These are phyloP conservation scores for Melanomma pulvis-pyrius DNA, from an alignment of 495 filamentous ascomycete genomes.

Conservation along the genomic window DNA sequence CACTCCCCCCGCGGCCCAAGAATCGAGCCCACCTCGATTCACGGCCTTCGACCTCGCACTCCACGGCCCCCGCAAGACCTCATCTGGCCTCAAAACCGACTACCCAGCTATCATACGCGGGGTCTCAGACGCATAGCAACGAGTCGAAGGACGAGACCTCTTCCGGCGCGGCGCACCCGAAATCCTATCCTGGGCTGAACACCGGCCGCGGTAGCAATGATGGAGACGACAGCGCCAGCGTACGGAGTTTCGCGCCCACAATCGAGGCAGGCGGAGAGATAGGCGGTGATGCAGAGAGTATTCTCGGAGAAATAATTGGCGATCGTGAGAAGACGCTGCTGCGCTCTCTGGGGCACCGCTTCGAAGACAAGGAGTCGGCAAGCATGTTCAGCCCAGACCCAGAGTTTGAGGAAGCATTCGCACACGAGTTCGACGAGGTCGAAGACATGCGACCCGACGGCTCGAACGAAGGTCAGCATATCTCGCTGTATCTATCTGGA, in stretches of 20 bases:
- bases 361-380: slow-evolving; percentile 63
- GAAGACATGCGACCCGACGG: slow-evolving; percentile 63
- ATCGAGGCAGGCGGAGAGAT: slow-evolving; percentile 61
- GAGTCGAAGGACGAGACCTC: slow-evolving; percentile 40
- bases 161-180: slow-evolving; percentile 40
- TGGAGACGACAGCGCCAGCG: slow-evolving; percentile 76
- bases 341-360: slow-evolving; percentile 59
- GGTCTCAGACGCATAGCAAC: slow-evolving; percentile 72
- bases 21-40: slow-evolving; percentile 19
- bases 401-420: slow-evolving; percentile 62
- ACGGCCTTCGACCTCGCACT: slow-evolving; percentile 31
- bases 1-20: slow-evolving; percentile 36
- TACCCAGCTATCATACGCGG: slow-evolving; percentile 77
- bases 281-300: slow-evolving; percentile 81
- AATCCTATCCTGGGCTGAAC: slow-evolving; percentile 44
- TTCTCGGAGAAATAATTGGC: slow-evolving; percentile 70
- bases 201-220: slow-evolving; percentile 59
- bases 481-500: slow-evolving; percentile 25
- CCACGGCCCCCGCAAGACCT: slow-evolving; percentile 18
- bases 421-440: slow-evolving; percentile 77
- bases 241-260: slow-evolving; percentile 80
- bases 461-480: slow-evolving; percentile 65
- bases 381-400: slow-evolving; percentile 53
- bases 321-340: slow-evolving; percentile 61
- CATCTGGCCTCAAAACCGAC: slow-evolving; percentile 72